Base-by-base conservation (phyloP, 129 eudicot species). In the Scalesia atractyloides region DNA sequence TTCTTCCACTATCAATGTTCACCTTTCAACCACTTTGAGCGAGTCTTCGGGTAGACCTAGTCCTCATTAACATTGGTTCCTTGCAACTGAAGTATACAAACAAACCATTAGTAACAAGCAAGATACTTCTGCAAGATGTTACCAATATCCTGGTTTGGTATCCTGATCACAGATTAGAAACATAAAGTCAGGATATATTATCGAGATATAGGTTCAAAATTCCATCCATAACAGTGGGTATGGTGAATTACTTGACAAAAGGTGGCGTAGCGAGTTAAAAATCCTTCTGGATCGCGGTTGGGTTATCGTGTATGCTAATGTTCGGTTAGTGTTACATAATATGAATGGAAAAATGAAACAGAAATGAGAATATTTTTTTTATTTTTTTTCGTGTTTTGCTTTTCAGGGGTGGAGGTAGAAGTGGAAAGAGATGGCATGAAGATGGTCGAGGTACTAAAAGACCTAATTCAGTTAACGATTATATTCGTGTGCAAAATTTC, bases 281-380 rank as follows among this genome's bases (percentile, higher is more conserved):
- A 94, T 96, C 86, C 93, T 94, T 61, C 91, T 94, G 12, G 98
- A 94, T 81, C 97, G 96, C 30, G 98, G 98, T 62, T 94, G 98
- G 98, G 87, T 94, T 73, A 72, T 94, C 53, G 98, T 91, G 66
- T 90, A 94, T 83, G 97, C 98, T 34, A 97, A 94, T 90, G 98
- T 94, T 39, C 82, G 98, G 98, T 94, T 33, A 58, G 84, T 84
- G 66, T 72, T 49, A 20, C 24, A 13, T 34, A 50, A 67, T 54
- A 66, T 56, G 17, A 57, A 59, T 34, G 19, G 56, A n/a, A 68
- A 47, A 30, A 30, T 58, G 13, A 22, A 36, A 56, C n/a, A 13
- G 26, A 17, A 34, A 43, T 16, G 7, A 37, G 43, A 51, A 20
- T 39, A 12, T 47, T 50, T n/a, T 48, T 69, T 30, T 44, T 61